A percentile compares a stretch with the other conserved stretches of the same genome.
These are phyloP conservation scores for Sporothrix sp. DNA, from an alignment of 2,329 filamentous ascomycete genomes.

Conservation along the genomic window DNA sequence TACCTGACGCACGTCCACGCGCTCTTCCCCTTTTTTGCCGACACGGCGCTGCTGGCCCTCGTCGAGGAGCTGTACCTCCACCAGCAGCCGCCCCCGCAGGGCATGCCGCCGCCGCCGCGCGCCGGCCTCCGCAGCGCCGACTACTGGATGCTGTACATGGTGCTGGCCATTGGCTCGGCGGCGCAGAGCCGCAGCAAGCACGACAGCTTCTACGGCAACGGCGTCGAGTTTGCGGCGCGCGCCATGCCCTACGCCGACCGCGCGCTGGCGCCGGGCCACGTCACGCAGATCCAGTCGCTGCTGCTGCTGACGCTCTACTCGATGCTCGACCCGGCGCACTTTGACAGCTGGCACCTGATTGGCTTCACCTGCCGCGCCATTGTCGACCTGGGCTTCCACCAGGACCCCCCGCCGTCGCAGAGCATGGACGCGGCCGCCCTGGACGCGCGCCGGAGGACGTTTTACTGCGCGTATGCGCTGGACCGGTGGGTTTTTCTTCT, in stretches of 20 bases:
- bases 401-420: constrained; percentile 69
- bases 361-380: constrained; percentile 82
- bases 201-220: constrained; percentile 50
- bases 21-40: constrained; percentile 73
- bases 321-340: constrained; percentile 80
- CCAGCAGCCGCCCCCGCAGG: constrained; percentile 31
- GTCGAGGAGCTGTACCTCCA: constrained; percentile 74
- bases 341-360: constrained; percentile 88
- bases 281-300: constrained; percentile 78
- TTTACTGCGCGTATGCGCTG: constrained; percentile 82
- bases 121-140: constrained; percentile 58
- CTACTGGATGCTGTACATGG: constrained; percentile 80
- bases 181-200: constrained; percentile 62
- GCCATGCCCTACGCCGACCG: constrained; percentile 72
- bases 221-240: constrained; percentile 45
- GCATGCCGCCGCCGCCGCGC: neutral
- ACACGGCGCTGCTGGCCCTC: constrained; percentile 65
- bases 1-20: constrained; percentile 77
- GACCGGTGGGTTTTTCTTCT: constrained; percentile 53
- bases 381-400: constrained; percentile 84
- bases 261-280: constrained; percentile 75
- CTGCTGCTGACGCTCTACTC: constrained; percentile 81
- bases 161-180: constrained; percentile 71
- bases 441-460: constrained; percentile 72
- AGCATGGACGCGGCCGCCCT: constrained; percentile 58